These are phyloP conservation scores for Microbotryum silenes-acaulis DNA, from an alignment of 1,284 basidiomycete species.

Conservation along the genomic window DNA sequence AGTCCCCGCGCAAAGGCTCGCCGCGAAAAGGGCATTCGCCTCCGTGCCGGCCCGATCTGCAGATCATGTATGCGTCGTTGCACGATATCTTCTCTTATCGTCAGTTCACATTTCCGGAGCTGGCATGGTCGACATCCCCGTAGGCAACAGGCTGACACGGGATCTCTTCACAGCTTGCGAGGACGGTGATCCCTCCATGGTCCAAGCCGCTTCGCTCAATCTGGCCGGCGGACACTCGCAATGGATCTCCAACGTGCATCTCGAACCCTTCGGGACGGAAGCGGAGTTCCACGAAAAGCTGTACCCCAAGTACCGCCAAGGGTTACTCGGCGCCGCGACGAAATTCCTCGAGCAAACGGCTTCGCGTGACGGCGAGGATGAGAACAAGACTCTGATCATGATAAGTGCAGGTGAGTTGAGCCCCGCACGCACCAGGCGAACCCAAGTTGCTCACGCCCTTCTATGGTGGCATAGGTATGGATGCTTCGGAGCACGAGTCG, in stretches of 20 bases:
- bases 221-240: slow-evolving; percentile 32
- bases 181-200: slow-evolving; percentile 28
- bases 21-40: slow-evolving; percentile 6
- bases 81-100: slow-evolving; percentile 60
- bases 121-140: background rate
- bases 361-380: slow-evolving; percentile 44
- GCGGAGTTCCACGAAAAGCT: slow-evolving; percentile 69
- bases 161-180: slow-evolving; percentile 46
- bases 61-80: slow-evolving; percentile 76
- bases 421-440: background rate
- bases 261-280: slow-evolving; percentile 65
- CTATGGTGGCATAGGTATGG: slow-evolving; percentile 60
- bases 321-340: slow-evolving; percentile 61
- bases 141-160: background rate
- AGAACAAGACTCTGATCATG: slow-evolving; percentile 67
- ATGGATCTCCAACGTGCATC: slow-evolving; percentile 60
- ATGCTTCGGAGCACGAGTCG: slow-evolving; percentile 87
- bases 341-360: slow-evolving; percentile 63
- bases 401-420: slow-evolving; percentile 56
- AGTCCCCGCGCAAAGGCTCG: slow-evolving; percentile 42
- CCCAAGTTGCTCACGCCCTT: slow-evolving; percentile 46
- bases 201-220: slow-evolving; percentile 31
- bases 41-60: slow-evolving; percentile 48
- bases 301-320: slow-evolving; percentile 60
- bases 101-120: slow-evolving; percentile 15